Base-by-base conservation (phyloP, 2,329 filamentous ascomycete genomes). In the Ceratocystis variospora region DNA sequence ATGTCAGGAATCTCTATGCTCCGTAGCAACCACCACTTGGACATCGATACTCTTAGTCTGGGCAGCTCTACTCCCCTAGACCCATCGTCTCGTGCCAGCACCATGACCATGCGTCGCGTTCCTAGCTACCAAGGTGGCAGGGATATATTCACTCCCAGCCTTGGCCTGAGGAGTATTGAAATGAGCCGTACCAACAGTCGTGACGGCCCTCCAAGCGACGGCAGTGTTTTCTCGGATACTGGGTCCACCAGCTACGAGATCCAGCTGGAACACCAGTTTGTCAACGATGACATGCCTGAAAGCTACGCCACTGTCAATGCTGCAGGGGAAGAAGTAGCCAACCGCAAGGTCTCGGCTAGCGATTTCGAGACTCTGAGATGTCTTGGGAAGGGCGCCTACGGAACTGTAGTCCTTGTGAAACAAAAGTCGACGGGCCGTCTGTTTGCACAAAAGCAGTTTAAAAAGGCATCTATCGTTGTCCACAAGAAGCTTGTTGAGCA, bases 391-490 rank as follows among this genome's bases (percentile, higher is more conserved):
- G 94, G 94, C 62, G 91, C 94, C 15, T 99, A 94, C 74, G 94
- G 94, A 45, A 99, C 93, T 0, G 95, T 99, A 10, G 79, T 96
- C 59, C 82, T 99, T 33, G 95, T 99, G 68, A 94, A 92, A 77
- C 93, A 99, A 77, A 85, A 85, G 63, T 79, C 84, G 37, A 96
- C 92, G 1, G 94, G 94, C 53, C 87, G 89, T 55, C 83, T 99
- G 4, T 99, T 92, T 73, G 95, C 94, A 0, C 95, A 99, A 78
- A 99, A 99, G 79, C 93, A 97, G 76, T 94, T 99, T 77, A 94
- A 93, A 75, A 99, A 99, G 77, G 94, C 95, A 0, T 96, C 91
- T 7, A 79, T 99, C 64, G 90, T 92, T 0, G 90, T 99, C 48
- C 92, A 96, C 77, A 96, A 96, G 81, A 91, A 92, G 75, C 83